Evolutionary conservation across 495 filamentous ascomycete species (phyloP), one percentile per base, ranked within the genome.

Genomic region (Aspergillus avenaceus): DNA sequence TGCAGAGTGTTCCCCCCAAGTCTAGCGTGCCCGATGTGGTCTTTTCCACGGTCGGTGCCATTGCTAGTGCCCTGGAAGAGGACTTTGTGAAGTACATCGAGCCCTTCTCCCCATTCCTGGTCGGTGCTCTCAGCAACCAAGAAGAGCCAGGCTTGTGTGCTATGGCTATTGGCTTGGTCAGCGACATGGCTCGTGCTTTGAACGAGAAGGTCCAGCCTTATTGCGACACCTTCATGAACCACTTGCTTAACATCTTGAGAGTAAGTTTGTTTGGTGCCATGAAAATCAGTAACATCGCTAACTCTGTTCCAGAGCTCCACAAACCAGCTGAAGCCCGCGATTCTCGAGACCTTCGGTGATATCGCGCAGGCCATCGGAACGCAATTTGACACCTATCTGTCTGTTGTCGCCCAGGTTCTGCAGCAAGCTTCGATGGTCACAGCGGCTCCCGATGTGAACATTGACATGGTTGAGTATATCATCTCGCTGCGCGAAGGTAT

Each of bases 51-150:
- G 84, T 97, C 52, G 91, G 93, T 62, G 81, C 85, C 12, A 77
- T 97, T 49, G 84, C 92, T 14, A 90, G 85, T 56, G 88, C 90
- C 28, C 76, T 98, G 51, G 93, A 97, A 61, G 88, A 88, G 32
- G 90, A 90, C 42, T 97, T 98, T 66, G 74, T 82, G 63, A 90
- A 91, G 70, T 98, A 97, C 74, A 97, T 98, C 95, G 88, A 96
- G 8, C 76, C 87, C 8, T 98, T 98, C 65, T 73, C 82, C 23
- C 90, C 88, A 2, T 96, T 87, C 81, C 76, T 98, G 14, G 93
- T 90, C 76, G 91, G 88, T 53, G 93, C 93, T 6, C 83, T 98
- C 22, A 85, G 82, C 49, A 97, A 97, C 76, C 90, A 95, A 52
- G 93, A 98, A 55, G 93, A 97, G 71, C 86, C 90, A 24, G 84